Evolutionary conservation across 176 grass and related monocot genomes (phyloP).

Genomic region (Aegilops tauschii): DNA sequence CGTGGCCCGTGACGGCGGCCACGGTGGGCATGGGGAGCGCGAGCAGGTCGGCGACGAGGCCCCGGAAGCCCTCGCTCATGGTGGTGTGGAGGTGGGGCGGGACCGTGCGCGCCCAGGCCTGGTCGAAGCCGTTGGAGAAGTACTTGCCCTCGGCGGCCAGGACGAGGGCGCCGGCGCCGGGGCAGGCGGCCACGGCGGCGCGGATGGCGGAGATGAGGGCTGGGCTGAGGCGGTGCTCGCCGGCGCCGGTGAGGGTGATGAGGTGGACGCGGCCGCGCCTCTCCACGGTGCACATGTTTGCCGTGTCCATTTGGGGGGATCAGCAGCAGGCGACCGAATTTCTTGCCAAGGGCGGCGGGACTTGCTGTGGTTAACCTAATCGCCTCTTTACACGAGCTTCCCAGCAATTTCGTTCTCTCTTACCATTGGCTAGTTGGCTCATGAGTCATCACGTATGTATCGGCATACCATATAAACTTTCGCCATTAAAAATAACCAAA

Average conservation of each 20-base stretch:
- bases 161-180: constrained; percentile 42
- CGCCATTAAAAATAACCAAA: too few species aligned
- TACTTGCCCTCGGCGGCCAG: constrained; percentile 63
- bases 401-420: not conserved
- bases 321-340: not conserved
- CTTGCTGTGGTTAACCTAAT: not conserved
- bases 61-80: constrained; percentile 25
- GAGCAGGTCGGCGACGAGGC: constrained; percentile 56
- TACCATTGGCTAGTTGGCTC: not conserved
- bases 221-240: constrained; percentile 60
- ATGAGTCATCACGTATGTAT: too few species aligned
- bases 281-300: constrained; percentile 48
- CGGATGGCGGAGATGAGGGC: constrained; percentile 43
- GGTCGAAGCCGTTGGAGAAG: constrained; percentile 88
- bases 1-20: constrained; percentile 58
- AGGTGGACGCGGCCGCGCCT: constrained; percentile 50
- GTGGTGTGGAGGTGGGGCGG: not conserved
- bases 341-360: not conserved
- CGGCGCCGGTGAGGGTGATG: constrained; percentile 61
- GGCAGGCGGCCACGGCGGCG: constrained; percentile 25
- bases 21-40: constrained; percentile 75
- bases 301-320: constrained; percentile 15
- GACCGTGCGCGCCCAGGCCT: constrained; percentile 42
- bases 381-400: not conserved
- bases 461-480: too few species aligned